Evolutionary conservation across 257 asterid species (phyloP), one percentile per base, ranked within the genome.

Genomic region (Penstemon davidsonii): DNA sequence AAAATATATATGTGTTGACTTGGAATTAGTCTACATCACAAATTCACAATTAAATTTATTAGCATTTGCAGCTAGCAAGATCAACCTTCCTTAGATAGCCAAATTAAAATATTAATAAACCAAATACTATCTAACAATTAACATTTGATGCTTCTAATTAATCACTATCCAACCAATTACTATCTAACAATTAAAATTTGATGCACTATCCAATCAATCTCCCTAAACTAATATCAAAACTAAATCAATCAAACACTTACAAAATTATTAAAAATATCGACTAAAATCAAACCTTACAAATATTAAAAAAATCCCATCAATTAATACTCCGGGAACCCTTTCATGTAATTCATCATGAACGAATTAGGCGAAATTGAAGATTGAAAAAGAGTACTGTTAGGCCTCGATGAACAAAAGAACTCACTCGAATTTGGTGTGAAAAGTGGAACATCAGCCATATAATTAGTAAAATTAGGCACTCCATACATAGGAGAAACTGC

Each of bases 331-430:
- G 79, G 70, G 19, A 50, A 68, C 13, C 67, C 67, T n/a, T 61
- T 79, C 60, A 59, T 50, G 54, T 33, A 46, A 9, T 79, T 76
- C 74, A 79, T 37, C n/a, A 68, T 4, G 77, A 78, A 52, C 51
- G 77, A 42, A 51, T 19, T 13, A 39, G 42, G 67, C 67, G 63
- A 55, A 36, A 7, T 44, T 8, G 78, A 38, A 0, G 80, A 52
- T 50, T 54, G 73, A 10, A 71, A 67, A 6, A 59, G 9, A 6
- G 56, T 25, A 25, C 2, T 6, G 43, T 40, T 73, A 10, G 68
- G 41, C 69, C 71, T 8, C 36, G 79, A 7, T 5, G 82, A 71
- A 51, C 61, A 81, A n/a, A 59, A 60, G 9, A 77, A 38, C 0
- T 81, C 80, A 3, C 8, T 60, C 11, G 78, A 67, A 46, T 47